Evolutionary conservation across 345 rosid species (phyloP), one percentile per base, ranked within the genome.

Genomic region (Bretschneidera sinensis): DNA sequence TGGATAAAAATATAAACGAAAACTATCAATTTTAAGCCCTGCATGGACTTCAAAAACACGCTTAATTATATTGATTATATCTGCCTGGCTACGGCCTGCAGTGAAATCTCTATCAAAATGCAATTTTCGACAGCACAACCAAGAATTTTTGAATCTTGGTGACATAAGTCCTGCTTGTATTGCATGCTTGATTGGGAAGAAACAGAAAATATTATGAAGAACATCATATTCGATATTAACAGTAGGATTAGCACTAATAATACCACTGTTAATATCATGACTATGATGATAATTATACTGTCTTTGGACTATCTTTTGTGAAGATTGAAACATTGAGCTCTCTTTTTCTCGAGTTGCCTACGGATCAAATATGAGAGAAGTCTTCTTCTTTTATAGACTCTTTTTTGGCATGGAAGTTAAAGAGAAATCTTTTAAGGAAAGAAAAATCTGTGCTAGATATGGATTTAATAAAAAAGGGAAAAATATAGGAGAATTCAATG

Each of bases 1-100:
- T 20, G 61, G 68, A 58, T 28, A 47, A 47, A 72, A 55, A 53
- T 8, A 9, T 1, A 72, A 13, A 31, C 34, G 51, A 1, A 72
- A 34, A 1, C 35, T 19, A 0, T 57, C 15, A 15, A 72, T 66
- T 1, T 21, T 35, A 21, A 22, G 45, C 18, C 72, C 59, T 0
- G 2, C 0, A 67, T 62, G 68, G 9, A 15, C 21, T 9, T 17
- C 9, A 23, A 67, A 48, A 34, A 58, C 55, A 10, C 17, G 43
- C 28, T 43, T 10, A 1, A 72, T 48, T 1, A 57, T 20, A 0
- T 2, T 1, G 19, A 51, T 2, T 8, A 61, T 18, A 2, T 23
- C 48, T 18, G 5, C 16, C 21, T 10, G 48, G 16, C 1, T 2
- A 2, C 19, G 6, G 2, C 48, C 4, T 6, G 33, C 7, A 11